phyloP scores from a whole-genome alignment of 805 yeast genomes.

The Priceomyces fermenticarens region DNA sequence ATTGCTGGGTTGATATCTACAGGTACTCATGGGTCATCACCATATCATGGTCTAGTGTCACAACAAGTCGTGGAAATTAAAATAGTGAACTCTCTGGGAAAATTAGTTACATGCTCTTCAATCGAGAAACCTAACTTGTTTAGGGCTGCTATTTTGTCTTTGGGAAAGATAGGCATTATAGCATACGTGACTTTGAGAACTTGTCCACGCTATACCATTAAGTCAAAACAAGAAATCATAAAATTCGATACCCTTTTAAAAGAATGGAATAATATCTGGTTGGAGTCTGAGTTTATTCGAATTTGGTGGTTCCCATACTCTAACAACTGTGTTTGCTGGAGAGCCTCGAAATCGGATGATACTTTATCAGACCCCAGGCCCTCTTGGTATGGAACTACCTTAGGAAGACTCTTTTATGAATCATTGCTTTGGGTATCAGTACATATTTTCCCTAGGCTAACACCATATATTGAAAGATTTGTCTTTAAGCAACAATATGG shows the following conservation, averaged over 20 bases:
- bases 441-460: slow-evolving; percentile 65
- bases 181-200: slow-evolving; percentile 81
- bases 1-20: slow-evolving; percentile 95
- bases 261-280: slow-evolving; percentile 80
- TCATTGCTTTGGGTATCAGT: slow-evolving; percentile 76
- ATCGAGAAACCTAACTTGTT: slow-evolving; percentile 63
- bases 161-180: slow-evolving; percentile 90
- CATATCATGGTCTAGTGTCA: slow-evolving; percentile 85
- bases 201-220: slow-evolving; percentile 79
- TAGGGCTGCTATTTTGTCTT: slow-evolving; percentile 76
- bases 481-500: slow-evolving; percentile 87
- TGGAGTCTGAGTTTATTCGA: slow-evolving; percentile 84
- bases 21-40: slow-evolving; percentile 96
- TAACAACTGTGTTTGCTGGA: slow-evolving; percentile 82
- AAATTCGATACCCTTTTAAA: slow-evolving; percentile 67
- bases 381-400: slow-evolving; percentile 81
- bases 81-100: slow-evolving; percentile 73
- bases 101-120: slow-evolving; percentile 63
- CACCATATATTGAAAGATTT: slow-evolving; percentile 83
- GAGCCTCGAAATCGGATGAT: slow-evolving; percentile 74
- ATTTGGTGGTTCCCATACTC: slow-evolving; percentile 98
- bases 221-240: slow-evolving; percentile 78
- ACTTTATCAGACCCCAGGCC: slow-evolving; percentile 60
- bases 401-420: slow-evolving; percentile 81
- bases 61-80: slow-evolving; percentile 82